Conservation (phyloP, 2,329 filamentous ascomycete genomes). For the Paecilomyces sp. region DNA sequence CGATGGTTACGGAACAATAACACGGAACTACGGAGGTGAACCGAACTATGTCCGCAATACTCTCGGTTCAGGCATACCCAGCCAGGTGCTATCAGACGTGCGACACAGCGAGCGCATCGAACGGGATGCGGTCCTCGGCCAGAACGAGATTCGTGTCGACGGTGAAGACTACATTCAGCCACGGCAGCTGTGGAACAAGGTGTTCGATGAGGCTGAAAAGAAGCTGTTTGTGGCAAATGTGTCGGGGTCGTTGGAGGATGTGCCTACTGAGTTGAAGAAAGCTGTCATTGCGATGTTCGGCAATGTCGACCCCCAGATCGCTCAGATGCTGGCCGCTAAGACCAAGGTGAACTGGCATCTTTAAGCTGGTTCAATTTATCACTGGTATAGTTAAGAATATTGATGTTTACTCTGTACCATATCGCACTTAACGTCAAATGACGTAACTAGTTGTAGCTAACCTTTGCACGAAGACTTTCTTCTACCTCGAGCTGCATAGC, state of each 20-base stretch:
- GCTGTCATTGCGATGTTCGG: slow-evolving; percentile 13
- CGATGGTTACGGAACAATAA: not conserved
- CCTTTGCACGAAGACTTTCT: too few relatives aligned
- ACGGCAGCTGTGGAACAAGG: not conserved
- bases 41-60: not conserved
- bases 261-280: slow-evolving; percentile 12
- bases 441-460: too few relatives aligned
- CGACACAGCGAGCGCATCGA: not conserved
- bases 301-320: slow-evolving; percentile 14
- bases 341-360: not conserved
- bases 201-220: slow-evolving; percentile 6
- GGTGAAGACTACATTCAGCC: not conserved
- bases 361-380: not conserved
- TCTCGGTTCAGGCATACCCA: not conserved
- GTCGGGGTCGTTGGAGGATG: slow-evolving; percentile 13
- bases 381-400: not conserved
- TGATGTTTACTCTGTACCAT: too few relatives aligned
- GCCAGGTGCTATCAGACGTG: not conserved
- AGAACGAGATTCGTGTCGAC: not conserved
- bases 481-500: too few relatives aligned
- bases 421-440: too few relatives aligned
- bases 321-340: slow-evolving; percentile 8
- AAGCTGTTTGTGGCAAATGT: slow-evolving; percentile 16
- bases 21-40: not conserved
- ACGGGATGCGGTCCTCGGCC: not conserved